Evolutionary conservation across 352 stramenopile species (phyloP).

Genomic region (Phytophthora constricta): DNA sequence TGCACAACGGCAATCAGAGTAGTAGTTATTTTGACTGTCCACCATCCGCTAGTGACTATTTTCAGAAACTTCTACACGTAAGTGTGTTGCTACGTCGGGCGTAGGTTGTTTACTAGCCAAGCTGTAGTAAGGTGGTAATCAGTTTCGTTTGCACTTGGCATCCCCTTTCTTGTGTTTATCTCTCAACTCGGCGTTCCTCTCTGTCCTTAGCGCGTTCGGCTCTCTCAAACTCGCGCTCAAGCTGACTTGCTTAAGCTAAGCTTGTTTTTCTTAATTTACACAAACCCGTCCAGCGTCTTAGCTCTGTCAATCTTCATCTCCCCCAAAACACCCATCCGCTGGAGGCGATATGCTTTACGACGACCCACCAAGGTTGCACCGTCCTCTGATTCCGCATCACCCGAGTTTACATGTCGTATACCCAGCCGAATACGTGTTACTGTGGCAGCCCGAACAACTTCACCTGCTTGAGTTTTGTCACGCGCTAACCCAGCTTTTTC

Average conservation of each 20-base stretch:
- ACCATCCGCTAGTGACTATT: conserved; percentile 23
- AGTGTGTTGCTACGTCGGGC: background rate
- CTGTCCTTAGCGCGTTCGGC: background rate
- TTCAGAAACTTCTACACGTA: background rate
- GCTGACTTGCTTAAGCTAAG: background rate
- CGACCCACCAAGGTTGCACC: no score
- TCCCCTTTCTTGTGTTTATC: background rate
- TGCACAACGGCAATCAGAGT: conserved; percentile 9
- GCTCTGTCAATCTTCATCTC: background rate
- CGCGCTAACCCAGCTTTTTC: background rate
- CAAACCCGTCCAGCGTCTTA: conserved; percentile 1
- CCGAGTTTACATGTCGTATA: background rate
- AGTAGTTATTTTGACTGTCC: conserved; percentile 13
- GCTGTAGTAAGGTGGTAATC: conserved; percentile 3
- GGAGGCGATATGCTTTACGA: no score
- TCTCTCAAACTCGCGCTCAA: conserved; percentile 6
- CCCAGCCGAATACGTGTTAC: background rate
- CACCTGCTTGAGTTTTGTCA: background rate
- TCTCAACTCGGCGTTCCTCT: background rate
- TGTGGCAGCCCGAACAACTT: background rate
- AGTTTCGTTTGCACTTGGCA: conserved; percentile 1
- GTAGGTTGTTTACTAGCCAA: background rate
- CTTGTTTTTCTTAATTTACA: conserved; percentile 4
- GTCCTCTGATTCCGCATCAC: no score
- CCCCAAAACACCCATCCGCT: background rate